A percentile compares a stretch with the other conserved stretches of the same genome.
Evolutionary conservation across 2,329 filamentous ascomycete genomes (phyloP).

Genomic region (Nigrograna mackinnonii): DNA sequence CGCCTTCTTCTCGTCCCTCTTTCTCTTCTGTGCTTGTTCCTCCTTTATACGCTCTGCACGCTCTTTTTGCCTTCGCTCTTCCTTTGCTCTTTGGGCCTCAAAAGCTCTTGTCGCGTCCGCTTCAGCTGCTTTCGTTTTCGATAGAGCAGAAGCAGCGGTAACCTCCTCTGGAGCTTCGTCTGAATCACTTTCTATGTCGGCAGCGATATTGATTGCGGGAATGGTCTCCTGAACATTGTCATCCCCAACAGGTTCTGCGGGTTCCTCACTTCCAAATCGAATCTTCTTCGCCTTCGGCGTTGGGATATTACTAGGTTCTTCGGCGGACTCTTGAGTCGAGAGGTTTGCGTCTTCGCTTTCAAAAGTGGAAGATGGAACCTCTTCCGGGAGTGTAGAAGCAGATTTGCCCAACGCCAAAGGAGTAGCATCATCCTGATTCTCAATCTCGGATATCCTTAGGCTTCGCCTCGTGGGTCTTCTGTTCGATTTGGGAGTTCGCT

Average conservation of each 20-base stretch:
- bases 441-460: too few species aligned
- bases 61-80: slow-evolving; percentile 27
- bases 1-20: slow-evolving; percentile 31
- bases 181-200: slow-evolving; percentile 35
- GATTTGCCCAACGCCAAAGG: too few species aligned
- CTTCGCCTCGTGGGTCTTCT: too few species aligned
- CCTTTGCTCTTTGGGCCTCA: slow-evolving; percentile 30
- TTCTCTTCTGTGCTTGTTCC: slow-evolving; percentile 36
- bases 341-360: slow-evolving; percentile 25
- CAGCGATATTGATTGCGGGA: too few species aligned
- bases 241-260: slow-evolving; percentile 4
- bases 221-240: neutral
- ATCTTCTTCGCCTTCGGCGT: slow-evolving; percentile 19
- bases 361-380: slow-evolving; percentile 31
- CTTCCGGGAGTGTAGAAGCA: slow-evolving; percentile 14
- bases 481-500: slow-evolving; percentile 20
- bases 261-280: slow-evolving; percentile 42
- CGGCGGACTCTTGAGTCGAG: slow-evolving; percentile 14
- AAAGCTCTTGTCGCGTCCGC: slow-evolving; percentile 33
- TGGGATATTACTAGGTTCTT: slow-evolving; percentile 1
- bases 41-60: slow-evolving; percentile 33
- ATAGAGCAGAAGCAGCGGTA: slow-evolving; percentile 32
- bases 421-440: too few species aligned
- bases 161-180: slow-evolving; percentile 44
- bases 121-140: slow-evolving; percentile 28